phyloP scores from a whole-genome alignment of 768 basidiomycete genomes.

The Rhizopogon vesiculosus region DNA sequence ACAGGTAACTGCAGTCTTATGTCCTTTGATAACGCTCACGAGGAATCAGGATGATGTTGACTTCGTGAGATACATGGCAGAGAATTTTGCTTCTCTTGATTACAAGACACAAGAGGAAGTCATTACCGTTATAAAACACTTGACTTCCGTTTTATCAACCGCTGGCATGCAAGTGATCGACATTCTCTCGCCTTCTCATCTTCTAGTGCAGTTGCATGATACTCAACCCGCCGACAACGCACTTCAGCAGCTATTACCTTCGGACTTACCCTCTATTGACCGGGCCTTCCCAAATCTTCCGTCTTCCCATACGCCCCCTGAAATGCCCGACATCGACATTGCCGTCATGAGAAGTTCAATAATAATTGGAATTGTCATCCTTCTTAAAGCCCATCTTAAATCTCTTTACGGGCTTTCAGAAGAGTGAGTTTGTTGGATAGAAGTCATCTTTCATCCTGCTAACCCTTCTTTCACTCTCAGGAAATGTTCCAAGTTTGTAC shows the following conservation, averaged over 20 bases:
- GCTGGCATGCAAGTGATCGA: constrained; percentile 82
- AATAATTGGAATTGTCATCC: constrained; percentile 78
- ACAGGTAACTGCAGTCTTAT: constrained; percentile 37
- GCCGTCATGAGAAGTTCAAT: constrained; percentile 62
- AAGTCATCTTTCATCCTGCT: background rate
- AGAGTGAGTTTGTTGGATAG: constrained; percentile 57
- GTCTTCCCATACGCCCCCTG: background rate
- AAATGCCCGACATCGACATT: constrained; percentile 9
- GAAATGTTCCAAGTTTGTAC: constrained; percentile 85
- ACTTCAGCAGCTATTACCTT: constrained; percentile 3
- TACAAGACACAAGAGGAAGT: constrained; percentile 96
- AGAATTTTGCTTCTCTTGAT: constrained; percentile 88
- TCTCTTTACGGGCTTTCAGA: constrained; percentile 80
- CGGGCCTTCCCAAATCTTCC: constrained; percentile 2
- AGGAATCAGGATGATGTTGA: constrained; percentile 67
- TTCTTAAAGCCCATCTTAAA: constrained; percentile 86
- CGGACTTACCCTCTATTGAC: background rate
- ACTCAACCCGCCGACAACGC: constrained; percentile 7
- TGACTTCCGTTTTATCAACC: constrained; percentile 73
- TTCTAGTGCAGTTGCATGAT: constrained; percentile 57
- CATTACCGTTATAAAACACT: constrained; percentile 74
- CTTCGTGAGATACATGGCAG: constrained; percentile 89
- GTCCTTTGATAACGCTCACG: background rate
- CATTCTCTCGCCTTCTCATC: constrained; percentile 62
- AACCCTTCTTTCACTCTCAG: constrained; percentile 33